Conservation (phyloP, 148 eudicot genomes). For the Tetragonia tetragonoides region DNA sequence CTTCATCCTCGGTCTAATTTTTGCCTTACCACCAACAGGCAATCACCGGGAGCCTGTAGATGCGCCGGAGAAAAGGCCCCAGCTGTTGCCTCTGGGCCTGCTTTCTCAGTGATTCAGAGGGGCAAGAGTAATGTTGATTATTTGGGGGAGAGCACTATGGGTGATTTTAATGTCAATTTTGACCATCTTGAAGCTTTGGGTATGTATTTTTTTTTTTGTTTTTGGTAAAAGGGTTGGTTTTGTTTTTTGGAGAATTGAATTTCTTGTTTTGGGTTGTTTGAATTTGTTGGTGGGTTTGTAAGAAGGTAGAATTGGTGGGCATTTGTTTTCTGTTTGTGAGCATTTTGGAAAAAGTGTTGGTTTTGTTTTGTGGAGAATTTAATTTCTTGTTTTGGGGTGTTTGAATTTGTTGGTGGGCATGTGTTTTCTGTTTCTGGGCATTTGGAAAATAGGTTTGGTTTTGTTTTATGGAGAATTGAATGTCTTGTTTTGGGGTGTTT, state of each 20-base stretch:
- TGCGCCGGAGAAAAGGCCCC: slow-evolving; percentile 32
- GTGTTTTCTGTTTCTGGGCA: no score
- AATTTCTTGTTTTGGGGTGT: neutral
- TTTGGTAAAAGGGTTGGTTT: neutral
- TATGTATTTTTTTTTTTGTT: neutral
- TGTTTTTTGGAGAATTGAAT: neutral
- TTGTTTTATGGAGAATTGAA: no score
- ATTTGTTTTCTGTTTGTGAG: neutral
- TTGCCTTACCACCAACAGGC: neutral
- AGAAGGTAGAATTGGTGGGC: neutral
- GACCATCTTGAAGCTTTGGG: slow-evolving; percentile 36
- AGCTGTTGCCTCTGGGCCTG: slow-evolving; percentile 31
- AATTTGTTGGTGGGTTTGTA: neutral
- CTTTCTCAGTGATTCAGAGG: slow-evolving; percentile 50
- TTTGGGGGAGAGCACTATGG: slow-evolving; percentile 85
- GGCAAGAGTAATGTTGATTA: slow-evolving; percentile 60
- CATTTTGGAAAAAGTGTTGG: neutral
- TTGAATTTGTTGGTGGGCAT: neutral
- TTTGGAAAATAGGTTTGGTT: no score
- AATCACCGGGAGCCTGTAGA: slow-evolving; percentile 12
- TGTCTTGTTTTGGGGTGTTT: no score
- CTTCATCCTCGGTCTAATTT: slow-evolving; percentile 9
- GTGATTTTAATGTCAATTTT: slow-evolving; percentile 62
- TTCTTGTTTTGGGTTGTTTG: neutral
- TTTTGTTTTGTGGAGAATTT: neutral